Evolutionary conservation across 2,329 filamentous ascomycete genomes (phyloP).

Genomic region (Verticillium nubilum): DNA sequence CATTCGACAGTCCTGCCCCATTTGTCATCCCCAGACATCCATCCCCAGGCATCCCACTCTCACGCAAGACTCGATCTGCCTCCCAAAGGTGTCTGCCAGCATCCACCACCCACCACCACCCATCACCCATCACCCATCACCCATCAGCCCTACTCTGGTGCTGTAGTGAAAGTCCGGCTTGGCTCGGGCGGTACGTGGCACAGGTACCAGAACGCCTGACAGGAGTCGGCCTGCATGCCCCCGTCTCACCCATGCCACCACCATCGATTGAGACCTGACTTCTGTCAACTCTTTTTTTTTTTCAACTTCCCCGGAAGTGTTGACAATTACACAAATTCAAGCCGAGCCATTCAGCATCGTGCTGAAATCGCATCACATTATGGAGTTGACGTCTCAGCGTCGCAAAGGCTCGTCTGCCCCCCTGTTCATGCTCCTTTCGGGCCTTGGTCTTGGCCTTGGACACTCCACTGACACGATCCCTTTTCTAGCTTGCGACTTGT

Average conservation of each 20-base stretch:
- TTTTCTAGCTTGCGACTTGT: slow-evolving; percentile 32
- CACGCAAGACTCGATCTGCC: too few relatives aligned
- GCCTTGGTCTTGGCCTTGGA: background rate
- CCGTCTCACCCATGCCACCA: background rate
- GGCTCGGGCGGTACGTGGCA: background rate
- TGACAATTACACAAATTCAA: background rate
- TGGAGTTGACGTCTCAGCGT: slow-evolving; percentile 22
- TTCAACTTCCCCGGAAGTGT: background rate
- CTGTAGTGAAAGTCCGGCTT: background rate
- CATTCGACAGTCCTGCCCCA: background rate
- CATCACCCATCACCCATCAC: background rate
- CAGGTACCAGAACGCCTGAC: background rate
- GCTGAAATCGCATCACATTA: slow-evolving; percentile 4
- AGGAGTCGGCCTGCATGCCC: background rate
- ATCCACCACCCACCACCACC: too few relatives aligned
- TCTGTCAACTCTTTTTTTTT: background rate
- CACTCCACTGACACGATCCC: slow-evolving; percentile 1
- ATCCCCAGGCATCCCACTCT: too few relatives aligned
- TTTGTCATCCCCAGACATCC: background rate
- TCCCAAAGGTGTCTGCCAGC: too few relatives aligned
- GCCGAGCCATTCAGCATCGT: background rate
- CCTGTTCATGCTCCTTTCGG: background rate
- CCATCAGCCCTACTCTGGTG: background rate
- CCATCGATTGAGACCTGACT: background rate
- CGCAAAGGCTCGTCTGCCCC: slow-evolving; percentile 15